Evolutionary conservation across 139 green algal genomes (phyloP).

Genomic region (Picochlorum sp.): DNA sequence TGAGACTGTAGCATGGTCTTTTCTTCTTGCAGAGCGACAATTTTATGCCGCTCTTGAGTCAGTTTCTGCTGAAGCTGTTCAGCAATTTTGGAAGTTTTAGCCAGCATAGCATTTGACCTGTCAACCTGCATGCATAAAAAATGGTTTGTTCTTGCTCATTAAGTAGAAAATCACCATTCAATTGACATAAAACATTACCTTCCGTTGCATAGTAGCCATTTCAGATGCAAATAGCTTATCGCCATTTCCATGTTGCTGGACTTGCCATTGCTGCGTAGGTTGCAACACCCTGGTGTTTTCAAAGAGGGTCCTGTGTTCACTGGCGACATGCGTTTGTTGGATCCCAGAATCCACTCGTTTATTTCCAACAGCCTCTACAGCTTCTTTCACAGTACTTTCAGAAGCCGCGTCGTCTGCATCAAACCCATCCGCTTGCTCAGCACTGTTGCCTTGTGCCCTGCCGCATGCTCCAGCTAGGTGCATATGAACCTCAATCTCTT

Average conservation of each 20-base stretch:
- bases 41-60: neutral
- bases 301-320: neutral
- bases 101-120: neutral
- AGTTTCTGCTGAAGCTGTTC: neutral
- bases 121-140: too few relatives aligned
- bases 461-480: neutral
- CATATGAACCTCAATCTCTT: neutral
- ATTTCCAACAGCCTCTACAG: neutral
- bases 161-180: neutral
- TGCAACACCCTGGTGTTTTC: neutral
- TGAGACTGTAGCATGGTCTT: constrained; percentile 5
- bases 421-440: neutral
- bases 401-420: neutral
- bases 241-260: neutral
- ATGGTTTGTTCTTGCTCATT: neutral
- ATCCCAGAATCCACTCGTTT: neutral
- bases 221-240: neutral
- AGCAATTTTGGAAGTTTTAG: neutral
- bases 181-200: neutral
- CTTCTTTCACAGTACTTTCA: neutral
- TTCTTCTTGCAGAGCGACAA: neutral
- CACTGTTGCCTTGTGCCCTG: too few relatives aligned
- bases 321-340: neutral
- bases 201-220: neutral
- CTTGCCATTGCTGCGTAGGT: neutral